Percentiles rank a stretch among this genome's conserved stretches.
Evolutionary conservation across 1,139 yeast species (phyloP).

Genomic region (Blastobotrys ciferrii): DNA sequence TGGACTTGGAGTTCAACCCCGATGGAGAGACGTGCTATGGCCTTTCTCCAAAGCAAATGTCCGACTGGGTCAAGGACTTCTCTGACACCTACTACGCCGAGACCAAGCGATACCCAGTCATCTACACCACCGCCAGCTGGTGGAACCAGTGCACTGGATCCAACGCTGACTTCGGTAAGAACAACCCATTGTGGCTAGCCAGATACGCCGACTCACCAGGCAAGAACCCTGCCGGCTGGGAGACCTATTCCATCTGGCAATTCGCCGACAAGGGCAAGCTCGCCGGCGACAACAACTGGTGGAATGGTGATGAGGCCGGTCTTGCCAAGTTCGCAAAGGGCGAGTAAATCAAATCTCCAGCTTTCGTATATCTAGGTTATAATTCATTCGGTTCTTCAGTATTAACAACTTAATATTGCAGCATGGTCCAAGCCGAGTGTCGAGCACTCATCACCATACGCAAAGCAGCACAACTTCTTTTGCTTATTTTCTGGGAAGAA

Average conservation of each 20-base stretch:
- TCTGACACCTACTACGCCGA: slow-evolving; percentile 11
- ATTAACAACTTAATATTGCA: too few species aligned
- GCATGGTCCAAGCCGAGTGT: too few species aligned
- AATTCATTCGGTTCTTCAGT: too few species aligned
- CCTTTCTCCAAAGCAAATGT: slow-evolving; percentile 6
- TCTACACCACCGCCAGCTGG: slow-evolving; percentile 14
- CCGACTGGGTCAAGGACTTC: slow-evolving; percentile 12
- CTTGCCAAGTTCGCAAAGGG: slow-evolving; percentile 14
- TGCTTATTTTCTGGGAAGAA: too few species aligned
- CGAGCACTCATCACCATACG: too few species aligned
- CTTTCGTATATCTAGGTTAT: too few species aligned
- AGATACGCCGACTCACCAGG: slow-evolving; percentile 9
- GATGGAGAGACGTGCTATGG: slow-evolving; percentile 12
- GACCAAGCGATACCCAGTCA: slow-evolving; percentile 14
- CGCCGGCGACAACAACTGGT: slow-evolving; percentile 14
- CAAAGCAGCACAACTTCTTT: too few species aligned
- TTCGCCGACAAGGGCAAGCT: slow-evolving; percentile 12
- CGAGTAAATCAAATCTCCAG: slow-evolving; percentile 1
- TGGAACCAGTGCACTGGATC: slow-evolving; percentile 15
- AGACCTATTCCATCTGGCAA: slow-evolving; percentile 11
- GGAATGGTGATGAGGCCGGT: slow-evolving; percentile 12
- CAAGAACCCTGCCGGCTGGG: slow-evolving; percentile 10
- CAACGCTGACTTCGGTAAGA: slow-evolving; percentile 10
- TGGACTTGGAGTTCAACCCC: slow-evolving; percentile 11
- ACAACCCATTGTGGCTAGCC: slow-evolving; percentile 16